A percentile compares a stretch with the other conserved stretches of the same genome.
Conservation (phyloP, 139 green algal species). For the Spirogloea muscicola region DNA sequence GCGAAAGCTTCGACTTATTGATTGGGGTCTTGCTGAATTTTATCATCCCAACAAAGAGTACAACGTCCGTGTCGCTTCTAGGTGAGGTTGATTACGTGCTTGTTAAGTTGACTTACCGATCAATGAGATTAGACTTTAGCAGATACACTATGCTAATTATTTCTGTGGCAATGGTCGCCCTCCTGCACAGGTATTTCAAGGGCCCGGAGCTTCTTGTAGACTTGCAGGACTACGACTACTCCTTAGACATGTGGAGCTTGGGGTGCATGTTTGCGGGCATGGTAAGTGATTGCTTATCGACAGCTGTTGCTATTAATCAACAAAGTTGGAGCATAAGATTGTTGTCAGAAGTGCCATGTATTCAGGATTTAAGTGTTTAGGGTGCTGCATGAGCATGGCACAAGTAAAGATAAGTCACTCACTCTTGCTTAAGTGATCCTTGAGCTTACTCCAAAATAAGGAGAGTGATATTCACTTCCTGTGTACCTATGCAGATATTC, state of each 20-base stretch:
- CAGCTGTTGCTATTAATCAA: too few relatives aligned
- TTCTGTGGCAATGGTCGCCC: too few relatives aligned
- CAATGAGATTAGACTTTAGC: too few relatives aligned
- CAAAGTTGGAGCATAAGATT: too few relatives aligned
- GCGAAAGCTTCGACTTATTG: constrained; percentile 88
- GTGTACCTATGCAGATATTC: constrained; percentile 64
- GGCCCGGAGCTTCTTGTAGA: constrained; percentile 96
- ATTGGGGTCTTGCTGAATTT: constrained; percentile 98
- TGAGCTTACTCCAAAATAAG: too few relatives aligned
- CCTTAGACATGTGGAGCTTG: constrained; percentile 92
- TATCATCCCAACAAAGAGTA: constrained; percentile 88
- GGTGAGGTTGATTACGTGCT: constrained; percentile 36
- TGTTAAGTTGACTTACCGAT: background rate
- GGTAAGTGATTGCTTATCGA: constrained; percentile 15
- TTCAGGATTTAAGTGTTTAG: too few relatives aligned
- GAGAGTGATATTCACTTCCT: constrained; percentile 55
- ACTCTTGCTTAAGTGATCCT: too few relatives aligned
- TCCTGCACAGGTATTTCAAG: constrained; percentile 87
- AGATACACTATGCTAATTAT: too few relatives aligned
- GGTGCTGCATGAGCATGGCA: too few relatives aligned
- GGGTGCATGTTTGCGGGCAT: constrained; percentile 62
- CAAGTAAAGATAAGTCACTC: too few relatives aligned
- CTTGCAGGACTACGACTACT: constrained; percentile 96
- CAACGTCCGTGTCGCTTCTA: constrained; percentile 91
- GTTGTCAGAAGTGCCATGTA: too few relatives aligned